Percentiles rank a stretch among this genome's conserved stretches.
These are phyloP conservation scores for Lactarius deliciosus DNA, from an alignment of 768 basidiomycete species.

Conservation along the genomic window DNA sequence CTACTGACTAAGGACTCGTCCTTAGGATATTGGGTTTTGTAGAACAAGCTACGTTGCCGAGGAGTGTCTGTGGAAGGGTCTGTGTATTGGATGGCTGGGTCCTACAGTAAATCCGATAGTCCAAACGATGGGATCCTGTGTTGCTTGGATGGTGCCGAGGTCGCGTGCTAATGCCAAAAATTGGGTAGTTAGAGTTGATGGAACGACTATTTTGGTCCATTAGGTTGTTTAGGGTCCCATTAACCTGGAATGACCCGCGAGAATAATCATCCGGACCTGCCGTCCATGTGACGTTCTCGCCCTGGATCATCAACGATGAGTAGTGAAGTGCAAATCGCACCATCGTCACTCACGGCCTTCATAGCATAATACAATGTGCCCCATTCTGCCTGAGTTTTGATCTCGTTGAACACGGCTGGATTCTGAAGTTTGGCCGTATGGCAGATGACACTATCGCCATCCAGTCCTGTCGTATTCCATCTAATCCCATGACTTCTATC, in stretches of 20 bases:
- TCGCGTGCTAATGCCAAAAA: conserved; percentile 35
- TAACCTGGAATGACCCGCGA: conserved; percentile 27
- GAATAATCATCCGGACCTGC: conserved; percentile 13
- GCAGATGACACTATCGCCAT: conserved; percentile 10
- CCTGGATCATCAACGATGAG: conserved; percentile 15
- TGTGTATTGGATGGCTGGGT: conserved; percentile 33
- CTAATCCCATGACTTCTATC: conserved; percentile 6
- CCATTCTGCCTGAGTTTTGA: conserved; percentile 28
- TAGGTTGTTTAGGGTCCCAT: conserved; percentile 28
- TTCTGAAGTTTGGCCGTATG: conserved; percentile 23
- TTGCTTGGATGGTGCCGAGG: conserved; percentile 32
- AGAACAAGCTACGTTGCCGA: conserved; percentile 47
- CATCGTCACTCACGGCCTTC: conserved; percentile 15
- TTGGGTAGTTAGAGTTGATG: conserved; percentile 27
- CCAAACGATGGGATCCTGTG: conserved; percentile 32
- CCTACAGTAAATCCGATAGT: conserved; percentile 33
- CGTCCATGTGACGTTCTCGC: conserved; percentile 21
- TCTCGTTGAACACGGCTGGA: conserved; percentile 20
- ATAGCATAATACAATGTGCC: conserved; percentile 29
- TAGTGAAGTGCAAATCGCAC: not conserved
- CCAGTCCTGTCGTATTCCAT: conserved; percentile 11
- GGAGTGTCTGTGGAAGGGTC: conserved; percentile 40
- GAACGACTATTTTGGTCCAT: conserved; percentile 15
- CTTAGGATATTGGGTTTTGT: conserved; percentile 39
- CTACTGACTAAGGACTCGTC: conserved; percentile 31